A percentile compares a stretch with the other conserved stretches of the same genome.
phyloP scores from a whole-genome alignment of 306 rosid species.

The Prunus mira region DNA sequence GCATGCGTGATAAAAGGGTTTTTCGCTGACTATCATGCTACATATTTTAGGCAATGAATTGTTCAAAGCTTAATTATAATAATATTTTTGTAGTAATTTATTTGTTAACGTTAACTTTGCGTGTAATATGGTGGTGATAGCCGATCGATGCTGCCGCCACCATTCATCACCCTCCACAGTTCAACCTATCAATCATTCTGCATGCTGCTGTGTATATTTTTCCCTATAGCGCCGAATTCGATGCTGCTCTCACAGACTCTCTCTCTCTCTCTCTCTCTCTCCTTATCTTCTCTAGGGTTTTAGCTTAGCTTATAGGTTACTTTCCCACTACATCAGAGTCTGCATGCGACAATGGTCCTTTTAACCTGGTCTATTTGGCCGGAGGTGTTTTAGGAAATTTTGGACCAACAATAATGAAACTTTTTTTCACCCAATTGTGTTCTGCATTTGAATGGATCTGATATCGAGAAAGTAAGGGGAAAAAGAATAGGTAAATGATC shows the following conservation, averaged over 20 bases:
- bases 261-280: neutral
- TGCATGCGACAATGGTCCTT: conserved; percentile 15
- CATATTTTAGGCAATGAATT: neutral
- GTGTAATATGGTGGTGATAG: neutral
- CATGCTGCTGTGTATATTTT: neutral
- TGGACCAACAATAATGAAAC: neutral
- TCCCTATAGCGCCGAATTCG: neutral
- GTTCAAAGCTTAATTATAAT: neutral
- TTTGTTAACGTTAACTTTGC: neutral
- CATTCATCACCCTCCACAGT: neutral
- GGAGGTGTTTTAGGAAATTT: neutral
- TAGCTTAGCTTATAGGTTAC: neutral
- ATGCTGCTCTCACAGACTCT: neutral
- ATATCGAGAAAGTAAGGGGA: neutral
- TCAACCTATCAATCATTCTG: neutral
- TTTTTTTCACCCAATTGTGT: neutral
- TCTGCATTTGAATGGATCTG: neutral
- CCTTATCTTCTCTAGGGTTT: neutral
- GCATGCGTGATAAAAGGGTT: neutral
- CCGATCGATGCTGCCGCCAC: too few relatives aligned
- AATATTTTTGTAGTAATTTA: too few relatives aligned
- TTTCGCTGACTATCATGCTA: neutral
- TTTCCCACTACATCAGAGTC: neutral
- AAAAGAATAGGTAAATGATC: neutral
- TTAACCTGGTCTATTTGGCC: conserved; percentile 11